A percentile compares a stretch with the other conserved stretches of the same genome.
Evolutionary conservation across 768 basidiomycete genomes (phyloP).

Genomic region (Glaciozyma martinii): DNA sequence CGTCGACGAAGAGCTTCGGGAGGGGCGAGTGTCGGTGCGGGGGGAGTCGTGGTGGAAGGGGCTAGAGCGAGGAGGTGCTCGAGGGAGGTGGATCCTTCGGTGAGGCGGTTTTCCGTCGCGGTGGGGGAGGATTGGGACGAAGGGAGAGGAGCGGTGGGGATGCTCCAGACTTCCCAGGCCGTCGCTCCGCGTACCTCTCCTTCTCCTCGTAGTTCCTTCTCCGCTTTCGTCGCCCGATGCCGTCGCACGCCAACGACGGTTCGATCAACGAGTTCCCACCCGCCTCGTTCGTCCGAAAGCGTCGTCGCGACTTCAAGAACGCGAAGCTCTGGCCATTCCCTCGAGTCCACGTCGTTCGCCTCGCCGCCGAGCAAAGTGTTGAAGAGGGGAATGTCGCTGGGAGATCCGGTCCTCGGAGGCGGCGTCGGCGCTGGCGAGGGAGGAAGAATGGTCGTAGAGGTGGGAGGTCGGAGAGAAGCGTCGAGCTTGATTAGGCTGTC

Average conservation of each 20-base stretch:
- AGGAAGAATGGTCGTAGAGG: too few species aligned
- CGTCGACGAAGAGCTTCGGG: background rate
- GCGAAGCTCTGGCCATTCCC: background rate
- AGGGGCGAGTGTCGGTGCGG: too few species aligned
- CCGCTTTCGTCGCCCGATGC: background rate
- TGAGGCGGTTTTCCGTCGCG: conserved; percentile 1
- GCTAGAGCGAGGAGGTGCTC: background rate
- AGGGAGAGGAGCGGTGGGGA: background rate
- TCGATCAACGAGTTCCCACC: conserved; percentile 58
- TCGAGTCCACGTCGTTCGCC: too few species aligned
- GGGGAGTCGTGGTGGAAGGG: background rate
- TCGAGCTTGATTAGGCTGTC: background rate
- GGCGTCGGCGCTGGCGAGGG: too few species aligned
- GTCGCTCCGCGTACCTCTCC: background rate
- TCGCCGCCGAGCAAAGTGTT: background rate
- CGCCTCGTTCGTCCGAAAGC: conserved; percentile 54
- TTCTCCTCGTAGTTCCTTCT: too few species aligned
- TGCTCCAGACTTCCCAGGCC: conserved; percentile 24
- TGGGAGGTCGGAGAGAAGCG: too few species aligned
- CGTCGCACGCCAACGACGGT: conserved; percentile 60
- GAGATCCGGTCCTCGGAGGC: background rate
- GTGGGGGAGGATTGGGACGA: background rate
- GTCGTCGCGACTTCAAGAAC: conserved; percentile 38
- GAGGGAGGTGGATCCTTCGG: conserved; percentile 6
- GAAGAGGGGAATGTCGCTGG: background rate